Percentiles rank a stretch among this genome's conserved stretches.
These are phyloP conservation scores for Kwoniella sp. DNA, from an alignment of 768 basidiomycete genomes.

Conservation along the genomic window DNA sequence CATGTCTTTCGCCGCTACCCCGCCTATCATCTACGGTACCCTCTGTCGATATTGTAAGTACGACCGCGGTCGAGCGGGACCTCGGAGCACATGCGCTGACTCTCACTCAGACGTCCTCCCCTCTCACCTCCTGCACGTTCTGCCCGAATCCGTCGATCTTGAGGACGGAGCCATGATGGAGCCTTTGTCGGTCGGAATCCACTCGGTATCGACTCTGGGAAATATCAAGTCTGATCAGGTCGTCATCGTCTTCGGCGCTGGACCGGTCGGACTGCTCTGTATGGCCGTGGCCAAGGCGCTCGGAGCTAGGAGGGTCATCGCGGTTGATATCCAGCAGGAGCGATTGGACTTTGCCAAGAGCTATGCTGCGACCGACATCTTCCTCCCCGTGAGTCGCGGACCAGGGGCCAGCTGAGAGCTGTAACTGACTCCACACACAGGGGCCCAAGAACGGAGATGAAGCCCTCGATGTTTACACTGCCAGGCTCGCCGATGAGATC, in stretches of 20 bases:
- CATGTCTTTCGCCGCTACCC: constrained; percentile 87
- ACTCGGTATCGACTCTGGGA: constrained; percentile 75
- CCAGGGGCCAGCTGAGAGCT: too few species aligned
- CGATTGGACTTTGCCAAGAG: constrained; percentile 80
- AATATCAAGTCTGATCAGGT: constrained; percentile 56
- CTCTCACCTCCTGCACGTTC: constrained; percentile 62
- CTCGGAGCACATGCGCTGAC: neutral
- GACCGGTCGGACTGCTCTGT: constrained; percentile 74
- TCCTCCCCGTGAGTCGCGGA: constrained; percentile 28
- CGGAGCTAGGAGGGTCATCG: constrained; percentile 78
- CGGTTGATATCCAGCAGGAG: constrained; percentile 57
- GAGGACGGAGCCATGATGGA: constrained; percentile 98
- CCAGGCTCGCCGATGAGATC: constrained; percentile 12
- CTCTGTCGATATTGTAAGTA: constrained; percentile 65
- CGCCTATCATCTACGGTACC: constrained; percentile 79
- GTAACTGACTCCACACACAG: neutral
- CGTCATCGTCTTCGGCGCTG: constrained; percentile 69
- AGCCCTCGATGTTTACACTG: constrained; percentile 11
- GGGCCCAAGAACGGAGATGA: constrained; percentile 12
- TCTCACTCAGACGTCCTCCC: constrained; percentile 55
- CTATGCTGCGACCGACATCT: constrained; percentile 74
- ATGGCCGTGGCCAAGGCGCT: constrained; percentile 94
- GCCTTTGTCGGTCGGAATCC: constrained; percentile 85
- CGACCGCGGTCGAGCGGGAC: neutral
- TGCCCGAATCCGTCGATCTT: constrained; percentile 76